Evolutionary conservation across 106 monocot species (phyloP), one percentile per base, ranked within the genome.

Genomic region (Acorus gramineus): DNA sequence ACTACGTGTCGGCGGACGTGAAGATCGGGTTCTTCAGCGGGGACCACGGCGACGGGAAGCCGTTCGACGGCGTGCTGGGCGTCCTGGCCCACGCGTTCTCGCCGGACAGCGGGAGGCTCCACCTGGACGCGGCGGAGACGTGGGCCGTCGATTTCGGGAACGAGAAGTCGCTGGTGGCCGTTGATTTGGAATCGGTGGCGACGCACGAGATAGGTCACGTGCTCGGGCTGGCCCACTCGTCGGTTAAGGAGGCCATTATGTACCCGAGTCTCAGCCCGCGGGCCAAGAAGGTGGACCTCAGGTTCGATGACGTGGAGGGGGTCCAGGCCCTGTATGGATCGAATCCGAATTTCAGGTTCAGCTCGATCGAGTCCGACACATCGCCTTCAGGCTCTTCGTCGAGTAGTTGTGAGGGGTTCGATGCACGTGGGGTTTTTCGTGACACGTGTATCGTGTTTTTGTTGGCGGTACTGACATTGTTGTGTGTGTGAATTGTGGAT

Each of bases 161-260:
- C 49, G 80, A 87, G 71, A 50, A 7, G 10, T 69, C 87, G 4
- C 11, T 44, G 8, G 78, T 69, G 10, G 91, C 96, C 2, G 70
- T 96, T 4, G 91, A 96, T 72, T 64, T 96, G 67, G 96, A 96
- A 63, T 96, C 91, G 0, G 96, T 96, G 56, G 77, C 79, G 62
- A 96, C 91, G 52, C 96, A 96, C 71, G 96, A 96, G 85, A 96
- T 91, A 9, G 96, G 96, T 3, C 96, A 96, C 60, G 75, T 90
- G 1, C 80, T 96, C 6, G 96, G 96, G 2, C 69, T 96, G 10
- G 90, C 74, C 0, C 96, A 96, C 70, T 79, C 91, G 60, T 6
- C 79, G 60, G 85, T 75, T 12, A 69, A 66, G 66, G 87, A 81
- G 46, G 82, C 96, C 4, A 69, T 96, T 14, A 96, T 96, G 96